Evolutionary conservation across 495 filamentous ascomycete species (phyloP), one percentile per base, ranked within the genome.

Genomic region (Corynascus novoguineensis): DNA sequence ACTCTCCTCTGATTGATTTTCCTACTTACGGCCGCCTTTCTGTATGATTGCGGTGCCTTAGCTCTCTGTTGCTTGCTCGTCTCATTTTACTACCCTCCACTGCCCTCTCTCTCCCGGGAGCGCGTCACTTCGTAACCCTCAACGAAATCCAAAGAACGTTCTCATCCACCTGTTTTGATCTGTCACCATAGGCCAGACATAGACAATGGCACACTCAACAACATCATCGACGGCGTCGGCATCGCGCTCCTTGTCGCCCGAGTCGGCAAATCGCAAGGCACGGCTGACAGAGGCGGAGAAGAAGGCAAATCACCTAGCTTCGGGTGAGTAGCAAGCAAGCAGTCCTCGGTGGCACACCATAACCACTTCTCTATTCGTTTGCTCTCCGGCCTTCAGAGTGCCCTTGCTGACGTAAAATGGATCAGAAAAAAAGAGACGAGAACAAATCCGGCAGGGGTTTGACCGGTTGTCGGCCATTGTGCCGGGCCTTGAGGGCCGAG

Each of bases 291-390:
- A 92, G 53, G 81, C 87, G 57, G 86, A 95, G 68, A 95, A 93
- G 77, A 95, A 93, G 72, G 83, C 83, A 58, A 96, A 96, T 62
- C 91, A 96, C 66, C 93, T 95, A 61, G 83, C 82, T 9, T 91
- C 87, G 1, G 78, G 78, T 80, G 62, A 34, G 61, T 22, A 15
- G 6, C 44, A 21, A 21, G 25, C 34, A 25, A 21, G 12, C 3
- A 3, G 2, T 10, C 0, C 22, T 49, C 11, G 19, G 32, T n/a
- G 37, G 21, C 32, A 5, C 31, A 17, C 2, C 11, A 2, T 4
- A 6, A 5, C 4, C n/a, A n/a, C n/a, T n/a, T n/a, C n/a, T n/a
- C n/a, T n/a, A n/a, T n/a, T n/a, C n/a, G n/a, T n/a, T 15, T 12
- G 15, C 35, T 4, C 7, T 7, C 17, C 17, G 4, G n/a, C n/a